Evolutionary conservation across 1,284 basidiomycete species (phyloP), one percentile per base, ranked within the genome.

Genomic region (Ustilago crameri): DNA sequence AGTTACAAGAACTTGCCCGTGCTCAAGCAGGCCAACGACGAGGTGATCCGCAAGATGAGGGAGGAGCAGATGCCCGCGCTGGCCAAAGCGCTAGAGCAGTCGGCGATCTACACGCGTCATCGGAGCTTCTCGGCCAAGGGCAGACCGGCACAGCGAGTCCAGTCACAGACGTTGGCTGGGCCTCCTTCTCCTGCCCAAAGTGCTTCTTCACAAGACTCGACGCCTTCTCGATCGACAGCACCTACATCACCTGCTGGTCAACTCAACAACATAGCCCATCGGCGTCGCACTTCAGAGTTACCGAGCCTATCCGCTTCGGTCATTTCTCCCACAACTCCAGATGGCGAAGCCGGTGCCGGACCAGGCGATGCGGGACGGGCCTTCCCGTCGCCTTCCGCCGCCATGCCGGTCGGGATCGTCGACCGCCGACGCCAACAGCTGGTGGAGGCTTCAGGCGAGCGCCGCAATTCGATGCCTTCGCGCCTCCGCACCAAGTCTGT

Each of bases 1-100:
- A 94, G 90, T 84, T 99, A 95, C 88, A 98, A 98, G 87, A 99
- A 99, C 80, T 84, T 98, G 46, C 93, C 94, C 0, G 90, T 98
- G 10, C 86, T 98, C 82, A 98, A 98, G 86, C 94, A 98, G 84
- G 94, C 93, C 22, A 99, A 99, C 83, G 96, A 99, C 84, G 95
- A 98, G 82, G 91, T 98, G 73, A 96, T 99, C 78, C 90, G 93
- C 59, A 95, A 96, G 85, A 88, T 98, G 82, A 48, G 70, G 38
- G 82, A 82, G 32, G 86, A 87, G 54, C 85, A 84, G 38, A 45
- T 68, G 64, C 50, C 72, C 26, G 62, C 76, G 53, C 49, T 76
- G 53, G 48, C 74, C 54, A 61, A 82, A 54, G 69, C 72, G 34
- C 57, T 72, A 12, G 72, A 74, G 50, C 70, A 66, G 30, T 61